These are phyloP conservation scores for Pyracantha coccinea DNA, from an alignment of 331 rosid genomes.

Conservation along the genomic window DNA sequence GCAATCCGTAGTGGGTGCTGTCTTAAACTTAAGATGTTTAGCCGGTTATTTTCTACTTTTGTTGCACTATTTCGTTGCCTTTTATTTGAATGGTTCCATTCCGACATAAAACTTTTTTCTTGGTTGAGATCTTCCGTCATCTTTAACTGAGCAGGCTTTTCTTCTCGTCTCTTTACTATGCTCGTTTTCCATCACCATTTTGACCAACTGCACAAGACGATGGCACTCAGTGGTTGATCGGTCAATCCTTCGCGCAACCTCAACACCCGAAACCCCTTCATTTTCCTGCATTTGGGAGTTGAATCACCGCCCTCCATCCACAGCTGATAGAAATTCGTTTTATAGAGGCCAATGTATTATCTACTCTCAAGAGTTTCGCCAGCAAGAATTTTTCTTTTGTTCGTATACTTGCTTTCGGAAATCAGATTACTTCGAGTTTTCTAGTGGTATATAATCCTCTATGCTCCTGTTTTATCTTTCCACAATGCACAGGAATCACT, in stretches of 20 bases:
- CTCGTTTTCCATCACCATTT: not conserved
- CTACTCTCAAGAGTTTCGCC: not conserved
- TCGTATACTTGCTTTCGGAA: not conserved
- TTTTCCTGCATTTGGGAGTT: not conserved
- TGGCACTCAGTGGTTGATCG: not conserved
- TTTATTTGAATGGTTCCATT: not conserved
- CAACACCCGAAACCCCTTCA: not conserved
- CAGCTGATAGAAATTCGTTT: not conserved
- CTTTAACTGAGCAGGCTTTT: not conserved
- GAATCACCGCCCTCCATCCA: not conserved
- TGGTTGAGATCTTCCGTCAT: not conserved
- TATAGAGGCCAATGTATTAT: not conserved
- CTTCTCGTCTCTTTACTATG: no score
- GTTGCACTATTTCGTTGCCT: not conserved
- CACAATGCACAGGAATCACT: not conserved
- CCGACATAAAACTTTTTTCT: not conserved
- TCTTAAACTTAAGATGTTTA: not conserved
- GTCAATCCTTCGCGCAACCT: not conserved
- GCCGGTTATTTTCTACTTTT: not conserved
- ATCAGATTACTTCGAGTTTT: not conserved
- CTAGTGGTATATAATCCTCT: not conserved
- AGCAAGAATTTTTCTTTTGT: not conserved
- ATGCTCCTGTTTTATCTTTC: not conserved
- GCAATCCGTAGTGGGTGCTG: not conserved
- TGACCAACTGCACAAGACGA: not conserved